These are phyloP conservation scores for Thuja plicata DNA, from an alignment of 83 land plant species.

Conservation along the genomic window DNA sequence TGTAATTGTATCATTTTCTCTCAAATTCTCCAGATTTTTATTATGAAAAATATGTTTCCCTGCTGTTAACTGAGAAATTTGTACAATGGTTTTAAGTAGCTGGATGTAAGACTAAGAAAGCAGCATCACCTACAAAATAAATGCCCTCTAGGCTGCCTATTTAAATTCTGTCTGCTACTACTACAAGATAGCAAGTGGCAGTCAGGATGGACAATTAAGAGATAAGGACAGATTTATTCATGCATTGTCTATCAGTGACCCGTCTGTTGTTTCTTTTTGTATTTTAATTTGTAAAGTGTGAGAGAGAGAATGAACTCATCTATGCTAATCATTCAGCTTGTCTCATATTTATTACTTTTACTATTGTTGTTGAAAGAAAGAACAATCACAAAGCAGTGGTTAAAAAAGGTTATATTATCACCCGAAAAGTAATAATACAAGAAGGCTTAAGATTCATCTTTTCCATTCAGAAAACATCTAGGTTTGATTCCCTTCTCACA, in stretches of 20 bases:
- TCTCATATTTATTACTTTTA: neutral
- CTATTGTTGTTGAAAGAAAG: neutral
- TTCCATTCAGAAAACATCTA: neutral
- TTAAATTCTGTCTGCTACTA: neutral
- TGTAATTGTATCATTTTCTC: neutral
- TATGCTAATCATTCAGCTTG: neutral
- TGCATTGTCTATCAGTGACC: neutral
- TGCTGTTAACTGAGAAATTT: neutral
- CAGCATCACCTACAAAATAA: neutral
- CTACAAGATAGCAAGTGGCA: neutral
- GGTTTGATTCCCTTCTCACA: neutral
- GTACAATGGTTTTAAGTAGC: neutral
- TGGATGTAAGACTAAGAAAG: neutral
- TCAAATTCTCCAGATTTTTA: neutral
- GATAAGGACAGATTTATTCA: neutral
- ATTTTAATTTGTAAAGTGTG: too few species aligned
- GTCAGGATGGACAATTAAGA: neutral
- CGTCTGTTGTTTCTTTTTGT: neutral
- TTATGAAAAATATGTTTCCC: neutral
- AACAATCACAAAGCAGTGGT: neutral
- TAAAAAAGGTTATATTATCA: neutral
- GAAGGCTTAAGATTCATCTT: neutral
- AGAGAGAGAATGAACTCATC: neutral
- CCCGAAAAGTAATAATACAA: neutral
- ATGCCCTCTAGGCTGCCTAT: neutral